Evolutionary conservation across 202 grass and related monocot genomes (phyloP), one percentile per base, ranked within the genome.

Genomic region (Saccharum hybrid): DNA sequence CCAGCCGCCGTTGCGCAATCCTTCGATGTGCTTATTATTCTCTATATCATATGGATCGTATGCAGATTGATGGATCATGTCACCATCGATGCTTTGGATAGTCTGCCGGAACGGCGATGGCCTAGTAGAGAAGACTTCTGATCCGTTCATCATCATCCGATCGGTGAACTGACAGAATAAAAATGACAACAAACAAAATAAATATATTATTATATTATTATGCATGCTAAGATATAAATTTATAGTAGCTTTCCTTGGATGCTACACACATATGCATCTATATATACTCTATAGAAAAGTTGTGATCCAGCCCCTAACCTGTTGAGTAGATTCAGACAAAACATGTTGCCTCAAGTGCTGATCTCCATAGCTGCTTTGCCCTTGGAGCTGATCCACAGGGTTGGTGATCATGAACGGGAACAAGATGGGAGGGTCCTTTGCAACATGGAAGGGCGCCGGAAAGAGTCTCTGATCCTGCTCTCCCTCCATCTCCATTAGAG

Each of bases 321-420:
- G 61, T 23, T 87, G 81, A 63, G 62, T 86, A 82, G 87, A 83
- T 90, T 81, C 75, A 56, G 80, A 79, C 8, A 81, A 66, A 78
- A 84, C 12, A 34, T 85, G 75, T 30, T 79, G 86, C 72, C 75
- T 60, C 43, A 81, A 45, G 87, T 85, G 21, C 68, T 91, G 90
- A 54, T 81, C 67, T 84, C 90, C 84, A 71, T 75, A 78, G 70
- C 8, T 78, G 70, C 13, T 77, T 74, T 71, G 82, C 67, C 61
- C 71, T 86, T 90, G 71, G 61, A 80, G 77, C 12, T 92, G 79
- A 62, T 81, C 88, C n/a, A 78, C 40, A 7, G 73, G 62, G 80
- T 14, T 83, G 63, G 63, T 74, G 79, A 94, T 91, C 80, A 97
- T 80, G 76, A 94, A 92, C 73, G 88, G 86, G 74, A 90, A 92